Evolutionary conservation across 352 stramenopile genomes (phyloP).

Genomic region (Globisporangium nodosum): DNA sequence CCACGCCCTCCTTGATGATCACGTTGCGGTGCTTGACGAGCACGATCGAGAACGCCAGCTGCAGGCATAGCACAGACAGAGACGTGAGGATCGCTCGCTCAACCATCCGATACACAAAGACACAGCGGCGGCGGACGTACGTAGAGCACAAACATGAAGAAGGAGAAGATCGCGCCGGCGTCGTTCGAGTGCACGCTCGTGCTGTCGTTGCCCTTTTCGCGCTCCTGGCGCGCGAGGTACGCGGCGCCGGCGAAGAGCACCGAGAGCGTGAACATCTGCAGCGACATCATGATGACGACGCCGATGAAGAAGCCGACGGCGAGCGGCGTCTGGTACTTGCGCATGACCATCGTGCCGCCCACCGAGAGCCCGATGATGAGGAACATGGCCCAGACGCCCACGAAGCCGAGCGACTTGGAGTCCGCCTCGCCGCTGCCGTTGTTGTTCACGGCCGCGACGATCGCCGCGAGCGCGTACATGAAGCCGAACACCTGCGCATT

Average conservation of each 20-base stretch:
- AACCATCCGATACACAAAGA: neutral
- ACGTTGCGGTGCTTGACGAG: slow-evolving; percentile 74
- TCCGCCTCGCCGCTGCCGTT: slow-evolving; percentile 50
- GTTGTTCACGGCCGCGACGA: slow-evolving; percentile 81
- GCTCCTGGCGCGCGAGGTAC: slow-evolving; percentile 64
- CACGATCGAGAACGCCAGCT: slow-evolving; percentile 60
- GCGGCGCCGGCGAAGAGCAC: slow-evolving; percentile 71
- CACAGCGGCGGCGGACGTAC: slow-evolving; percentile 29
- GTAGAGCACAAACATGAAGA: slow-evolving; percentile 86
- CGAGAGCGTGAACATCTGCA: slow-evolving; percentile 83
- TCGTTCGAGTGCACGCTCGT: slow-evolving; percentile 77
- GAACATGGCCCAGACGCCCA: slow-evolving; percentile 81
- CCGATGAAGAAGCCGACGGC: slow-evolving; percentile 88
- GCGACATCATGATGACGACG: slow-evolving; percentile 88
- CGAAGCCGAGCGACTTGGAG: slow-evolving; percentile 78
- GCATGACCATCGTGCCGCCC: slow-evolving; percentile 86
- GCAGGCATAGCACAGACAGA: neutral
- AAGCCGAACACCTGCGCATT: slow-evolving; percentile 59
- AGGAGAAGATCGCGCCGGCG: slow-evolving; percentile 71
- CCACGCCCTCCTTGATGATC: slow-evolving; percentile 72
- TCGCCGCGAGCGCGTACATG: slow-evolving; percentile 82
- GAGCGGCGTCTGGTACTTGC: slow-evolving; percentile 83
- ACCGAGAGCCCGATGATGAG: slow-evolving; percentile 76
- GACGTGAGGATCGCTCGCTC: neutral
- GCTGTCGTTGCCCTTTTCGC: slow-evolving; percentile 40